Percentiles rank a stretch among this genome's conserved stretches.
These are phyloP conservation scores for Chalciporus chontae DNA, from an alignment of 768 basidiomycete genomes.

Conservation along the genomic window DNA sequence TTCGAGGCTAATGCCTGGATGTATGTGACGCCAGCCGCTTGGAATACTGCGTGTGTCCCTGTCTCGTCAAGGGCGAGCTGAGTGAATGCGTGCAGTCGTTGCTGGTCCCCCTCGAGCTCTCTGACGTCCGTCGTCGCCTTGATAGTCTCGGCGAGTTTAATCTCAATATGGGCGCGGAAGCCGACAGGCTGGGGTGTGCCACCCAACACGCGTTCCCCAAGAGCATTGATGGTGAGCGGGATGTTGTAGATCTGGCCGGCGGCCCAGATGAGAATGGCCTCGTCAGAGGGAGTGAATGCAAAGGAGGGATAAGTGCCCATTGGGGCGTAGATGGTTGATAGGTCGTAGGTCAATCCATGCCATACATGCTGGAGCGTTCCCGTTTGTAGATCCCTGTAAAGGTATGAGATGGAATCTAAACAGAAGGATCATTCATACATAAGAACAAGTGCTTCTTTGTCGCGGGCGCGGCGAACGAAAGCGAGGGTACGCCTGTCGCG, in stretches of 20 bases:
- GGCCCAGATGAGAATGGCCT: conserved; percentile 64
- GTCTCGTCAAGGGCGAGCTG: conserved; percentile 54
- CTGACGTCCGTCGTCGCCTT: conserved; percentile 47
- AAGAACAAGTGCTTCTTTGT: conserved; percentile 69
- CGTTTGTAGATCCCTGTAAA: conserved; percentile 56
- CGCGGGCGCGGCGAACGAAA: conserved; percentile 69
- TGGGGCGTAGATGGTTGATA: conserved; percentile 60
- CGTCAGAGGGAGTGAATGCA: conserved; percentile 42
- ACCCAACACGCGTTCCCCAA: conserved; percentile 46
- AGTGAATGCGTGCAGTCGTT: conserved; percentile 60
- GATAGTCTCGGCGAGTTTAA: conserved; percentile 61
- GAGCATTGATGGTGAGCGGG: conserved; percentile 38
- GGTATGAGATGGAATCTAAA: not conserved
- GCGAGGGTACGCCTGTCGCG: conserved; percentile 66
- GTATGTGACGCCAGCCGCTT: conserved; percentile 53
- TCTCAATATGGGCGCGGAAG: conserved; percentile 62
- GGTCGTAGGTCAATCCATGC: conserved; percentile 68
- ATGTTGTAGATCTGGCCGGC: conserved; percentile 65
- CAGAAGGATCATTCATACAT: conserved; percentile 43
- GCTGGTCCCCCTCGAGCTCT: conserved; percentile 49
- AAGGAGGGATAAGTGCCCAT: conserved; percentile 82
- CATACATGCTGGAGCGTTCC: conserved; percentile 64
- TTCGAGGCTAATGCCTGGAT: conserved; percentile 23
- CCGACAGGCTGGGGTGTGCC: conserved; percentile 46
- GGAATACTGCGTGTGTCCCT: conserved; percentile 56